phyloP scores from a whole-genome alignment of 2,329 filamentous ascomycete species.

The Ceratocystis ficicola region DNA sequence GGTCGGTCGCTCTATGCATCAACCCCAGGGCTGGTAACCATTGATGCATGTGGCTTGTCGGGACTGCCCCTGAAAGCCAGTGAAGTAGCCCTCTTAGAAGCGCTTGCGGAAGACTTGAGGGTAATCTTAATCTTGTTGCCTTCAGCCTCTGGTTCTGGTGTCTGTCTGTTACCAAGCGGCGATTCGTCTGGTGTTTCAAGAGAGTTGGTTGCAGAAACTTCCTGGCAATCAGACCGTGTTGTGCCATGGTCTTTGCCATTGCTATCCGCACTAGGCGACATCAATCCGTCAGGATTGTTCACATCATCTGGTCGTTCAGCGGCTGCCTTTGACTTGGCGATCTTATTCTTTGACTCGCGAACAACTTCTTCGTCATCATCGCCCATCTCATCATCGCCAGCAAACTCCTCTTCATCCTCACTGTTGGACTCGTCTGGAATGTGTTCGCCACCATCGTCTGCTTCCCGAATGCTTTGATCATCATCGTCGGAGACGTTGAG shows the following conservation, averaged over 20 bases:
- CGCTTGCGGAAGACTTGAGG: slow-evolving; percentile 26
- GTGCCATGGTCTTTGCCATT: slow-evolving; percentile 7
- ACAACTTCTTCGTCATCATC: slow-evolving; percentile 39
- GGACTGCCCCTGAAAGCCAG: slow-evolving; percentile 51
- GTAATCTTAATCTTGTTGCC: slow-evolving; percentile 14
- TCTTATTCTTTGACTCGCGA: slow-evolving; percentile 26
- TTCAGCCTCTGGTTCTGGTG: slow-evolving; percentile 10
- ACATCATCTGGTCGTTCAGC: slow-evolving; percentile 29
- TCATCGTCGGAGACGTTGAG: slow-evolving; percentile 33
- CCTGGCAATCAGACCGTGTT: slow-evolving; percentile 7
- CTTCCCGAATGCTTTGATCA: slow-evolving; percentile 56
- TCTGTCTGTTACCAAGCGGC: slow-evolving; percentile 14
- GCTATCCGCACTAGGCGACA: slow-evolving; percentile 18
- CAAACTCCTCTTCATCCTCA: slow-evolving; percentile 44
- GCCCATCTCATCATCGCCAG: slow-evolving; percentile 46
- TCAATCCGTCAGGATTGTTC: slow-evolving; percentile 14
- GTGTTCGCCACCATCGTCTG: slow-evolving; percentile 59
- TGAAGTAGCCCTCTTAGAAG: slow-evolving; percentile 31
- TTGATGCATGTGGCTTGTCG: slow-evolving; percentile 39
- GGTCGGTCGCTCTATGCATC: slow-evolving; percentile 3
- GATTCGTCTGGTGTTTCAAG: slow-evolving; percentile 21
- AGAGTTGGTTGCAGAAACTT: slow-evolving; percentile 14
- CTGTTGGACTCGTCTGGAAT: slow-evolving; percentile 46
- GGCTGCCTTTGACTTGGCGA: slow-evolving; percentile 47
- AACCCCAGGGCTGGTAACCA: slow-evolving; percentile 28